Percentiles rank a stretch among this genome's conserved stretches.
Evolutionary conservation across 140 eudicot species (phyloP).

Genomic region (Bidens hawaiensis): DNA sequence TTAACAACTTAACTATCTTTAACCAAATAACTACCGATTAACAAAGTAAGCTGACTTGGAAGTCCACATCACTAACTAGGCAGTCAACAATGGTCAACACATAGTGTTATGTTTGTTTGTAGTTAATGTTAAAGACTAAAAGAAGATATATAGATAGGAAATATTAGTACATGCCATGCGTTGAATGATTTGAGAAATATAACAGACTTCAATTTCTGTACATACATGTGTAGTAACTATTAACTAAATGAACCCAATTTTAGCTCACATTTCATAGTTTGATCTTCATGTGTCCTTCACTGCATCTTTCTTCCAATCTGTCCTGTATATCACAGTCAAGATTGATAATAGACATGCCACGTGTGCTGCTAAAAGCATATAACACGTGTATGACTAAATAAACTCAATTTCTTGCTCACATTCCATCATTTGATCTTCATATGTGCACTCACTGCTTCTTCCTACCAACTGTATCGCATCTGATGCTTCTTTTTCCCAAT

Average conservation of each 20-base stretch:
- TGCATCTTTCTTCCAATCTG: constrained; percentile 77
- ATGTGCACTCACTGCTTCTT: constrained; percentile 31
- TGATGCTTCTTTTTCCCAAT: constrained; percentile 79
- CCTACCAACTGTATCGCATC: constrained; percentile 87
- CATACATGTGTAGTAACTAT: constrained; percentile 25
- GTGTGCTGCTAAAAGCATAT: constrained; percentile 88
- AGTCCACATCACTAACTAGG: no score
- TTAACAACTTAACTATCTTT: no score
- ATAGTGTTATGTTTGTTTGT: no score
- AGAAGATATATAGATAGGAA: background rate
- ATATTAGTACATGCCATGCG: constrained; percentile 8
- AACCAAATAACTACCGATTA: no score
- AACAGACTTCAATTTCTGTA: constrained; percentile 3
- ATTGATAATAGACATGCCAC: constrained; percentile 59
- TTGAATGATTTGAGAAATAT: constrained; percentile 5
- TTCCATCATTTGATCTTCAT: constrained; percentile 35
- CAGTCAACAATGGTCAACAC: no score
- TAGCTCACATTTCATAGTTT: constrained; percentile 44
- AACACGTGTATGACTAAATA: constrained; percentile 37
- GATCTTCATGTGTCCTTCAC: constrained; percentile 33
- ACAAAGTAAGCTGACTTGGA: no score
- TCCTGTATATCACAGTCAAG: constrained; percentile 48
- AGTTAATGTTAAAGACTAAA: no score
- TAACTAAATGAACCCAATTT: constrained; percentile 31
- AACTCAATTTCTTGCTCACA: constrained; percentile 51